These are phyloP conservation scores for Boletus rubescentipes DNA, from an alignment of 768 basidiomycete genomes.

Conservation along the genomic window DNA sequence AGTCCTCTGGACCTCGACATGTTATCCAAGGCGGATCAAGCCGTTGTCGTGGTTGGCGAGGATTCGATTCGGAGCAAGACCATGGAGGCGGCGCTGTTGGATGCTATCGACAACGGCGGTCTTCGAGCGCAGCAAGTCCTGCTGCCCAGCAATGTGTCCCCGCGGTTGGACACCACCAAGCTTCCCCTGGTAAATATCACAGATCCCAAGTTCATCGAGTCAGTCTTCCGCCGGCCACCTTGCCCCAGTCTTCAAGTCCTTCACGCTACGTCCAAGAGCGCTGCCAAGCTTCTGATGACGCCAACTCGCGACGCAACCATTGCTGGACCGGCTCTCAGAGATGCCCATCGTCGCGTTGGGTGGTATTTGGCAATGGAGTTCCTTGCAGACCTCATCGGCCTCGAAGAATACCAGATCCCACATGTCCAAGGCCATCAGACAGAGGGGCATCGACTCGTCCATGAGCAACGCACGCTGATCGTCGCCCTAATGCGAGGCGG, in stretches of 20 bases:
- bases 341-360: constrained; percentile 16
- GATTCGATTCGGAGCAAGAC: constrained; percentile 12
- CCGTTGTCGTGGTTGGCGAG: constrained; percentile 14
- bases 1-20: constrained; percentile 14
- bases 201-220: constrained; percentile 12
- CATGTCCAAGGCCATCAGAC: constrained; percentile 16
- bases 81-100: constrained; percentile 12
- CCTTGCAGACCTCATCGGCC: constrained; percentile 16
- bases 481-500: constrained; percentile 16
- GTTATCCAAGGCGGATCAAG: constrained; percentile 16
- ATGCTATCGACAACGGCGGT: constrained; percentile 12
- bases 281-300: constrained; percentile 13
- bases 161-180: constrained; percentile 14
- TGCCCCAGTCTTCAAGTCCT: constrained; percentile 12
- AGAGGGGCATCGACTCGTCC: constrained; percentile 13
- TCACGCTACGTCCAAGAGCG: constrained; percentile 13
- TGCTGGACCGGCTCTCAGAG: constrained; percentile 15
- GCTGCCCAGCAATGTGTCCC: constrained; percentile 13
- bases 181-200: constrained; percentile 17
- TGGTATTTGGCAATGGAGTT: constrained; percentile 18
- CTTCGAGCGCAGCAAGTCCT: constrained; percentile 14
- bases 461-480: constrained; percentile 15
- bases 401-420: constrained; percentile 15
- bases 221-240: constrained; percentile 13
- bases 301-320: constrained; percentile 16